Conservation (phyloP, 257 asterid genomes). For the Solanum chiquidenum region DNA sequence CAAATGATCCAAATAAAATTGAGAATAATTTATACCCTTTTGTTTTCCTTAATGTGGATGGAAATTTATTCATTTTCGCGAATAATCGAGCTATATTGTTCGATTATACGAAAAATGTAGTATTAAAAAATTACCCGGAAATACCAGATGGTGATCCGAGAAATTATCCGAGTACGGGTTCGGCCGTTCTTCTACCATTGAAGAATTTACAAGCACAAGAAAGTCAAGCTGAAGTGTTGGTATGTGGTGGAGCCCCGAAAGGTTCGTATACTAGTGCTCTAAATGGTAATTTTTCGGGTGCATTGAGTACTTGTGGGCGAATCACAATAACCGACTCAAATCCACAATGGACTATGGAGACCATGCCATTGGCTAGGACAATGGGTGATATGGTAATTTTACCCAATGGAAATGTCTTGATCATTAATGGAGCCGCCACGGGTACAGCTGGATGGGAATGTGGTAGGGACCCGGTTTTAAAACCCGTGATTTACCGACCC, state of each 20-base stretch:
- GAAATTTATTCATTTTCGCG: conserved; percentile 16
- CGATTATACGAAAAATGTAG: neutral
- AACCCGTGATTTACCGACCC: conserved; percentile 10
- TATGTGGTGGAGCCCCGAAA: conserved; percentile 18
- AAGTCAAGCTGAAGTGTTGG: conserved; percentile 3
- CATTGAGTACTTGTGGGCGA: conserved; percentile 7
- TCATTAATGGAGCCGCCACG: conserved; percentile 7
- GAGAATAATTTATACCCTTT: conserved; percentile 23
- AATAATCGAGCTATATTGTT: conserved; percentile 15
- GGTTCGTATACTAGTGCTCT: conserved; percentile 3
- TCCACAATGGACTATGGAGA: conserved; percentile 9
- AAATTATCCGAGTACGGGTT: conserved; percentile 11
- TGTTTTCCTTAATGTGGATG: conserved; percentile 19
- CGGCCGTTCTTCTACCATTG: conserved; percentile 11
- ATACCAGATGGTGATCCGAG: conserved; percentile 9
- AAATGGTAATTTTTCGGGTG: conserved; percentile 3
- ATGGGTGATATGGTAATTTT: conserved; percentile 20
- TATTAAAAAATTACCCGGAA: conserved; percentile 2
- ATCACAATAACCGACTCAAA: conserved; percentile 3
- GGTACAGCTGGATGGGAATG: conserved; percentile 17
- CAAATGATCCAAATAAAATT: conserved; percentile 4
- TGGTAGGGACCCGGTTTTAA: conserved; percentile 5
- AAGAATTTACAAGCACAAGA: neutral
- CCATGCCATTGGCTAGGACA: conserved; percentile 9
- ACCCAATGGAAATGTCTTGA: conserved; percentile 9